Base-by-base conservation (phyloP, 129 eudicot genomes). In the Dittrichia graveolens region DNA sequence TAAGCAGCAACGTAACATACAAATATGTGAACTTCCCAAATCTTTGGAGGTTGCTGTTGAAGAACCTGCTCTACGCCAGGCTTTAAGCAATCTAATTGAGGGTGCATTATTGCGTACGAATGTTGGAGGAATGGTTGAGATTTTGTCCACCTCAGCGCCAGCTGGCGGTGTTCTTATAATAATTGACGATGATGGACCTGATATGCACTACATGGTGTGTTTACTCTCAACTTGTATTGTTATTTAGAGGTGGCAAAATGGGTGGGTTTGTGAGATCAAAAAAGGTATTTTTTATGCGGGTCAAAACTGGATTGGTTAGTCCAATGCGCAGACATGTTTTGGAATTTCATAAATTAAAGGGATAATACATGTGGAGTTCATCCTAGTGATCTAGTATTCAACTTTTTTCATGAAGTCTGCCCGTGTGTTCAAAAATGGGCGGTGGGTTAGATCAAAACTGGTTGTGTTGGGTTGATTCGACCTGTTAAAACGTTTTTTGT, bases 121-220 rank as follows among this genome's bases (percentile, higher is more conserved):
- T 73, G 88, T 86, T 47, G 96, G 94, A 48, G 97, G 99, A 73
- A 88, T 81, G 75, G 82, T 94, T 50, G 93, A 90, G 73, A 88
- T 94, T 9, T 69, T 85, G 35, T 88, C 91, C 62, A 80, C 92
- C 2, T 69, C 65, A 67, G 93, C 99, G 8, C 99, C 97, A 42
- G 96, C 97, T 19, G 99, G 99, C 7, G 99, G 94, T 59, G 91
- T 84, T 65, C 96, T 94, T 37, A 79, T 94, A 39, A 77, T 90
- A 60, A 86, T 94, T 31, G 99, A 94, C 50, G 99, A 94, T 76
- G 91, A 94, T 73, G 99, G 99, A 42, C 99, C 96, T 19, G 99
- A 94, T 72, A 94, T 94, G 99, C 99, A 90, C 75, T 90, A 90
- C 76, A 94, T 94, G 99, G 98, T 94, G 81, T 18, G 77, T 53